Evolutionary conservation across 768 basidiomycete species (phyloP).

Genomic region (Cystobasidium tubakii): DNA sequence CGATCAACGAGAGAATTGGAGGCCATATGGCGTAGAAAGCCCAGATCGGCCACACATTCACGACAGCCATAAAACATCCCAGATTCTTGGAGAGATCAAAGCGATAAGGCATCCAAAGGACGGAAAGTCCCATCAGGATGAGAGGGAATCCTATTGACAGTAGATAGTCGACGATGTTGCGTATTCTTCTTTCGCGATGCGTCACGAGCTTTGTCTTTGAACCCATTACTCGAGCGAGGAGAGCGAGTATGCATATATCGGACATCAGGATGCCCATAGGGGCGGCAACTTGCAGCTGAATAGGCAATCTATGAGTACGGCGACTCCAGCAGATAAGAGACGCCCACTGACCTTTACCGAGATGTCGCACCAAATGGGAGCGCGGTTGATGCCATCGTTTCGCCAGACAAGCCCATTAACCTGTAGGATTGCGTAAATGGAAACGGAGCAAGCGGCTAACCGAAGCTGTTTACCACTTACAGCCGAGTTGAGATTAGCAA

Average conservation of each 20-base stretch:
- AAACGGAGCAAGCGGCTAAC: too few species aligned
- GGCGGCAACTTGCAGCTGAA: conserved; percentile 28
- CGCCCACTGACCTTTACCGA: conserved; percentile 22
- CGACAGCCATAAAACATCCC: conserved; percentile 15
- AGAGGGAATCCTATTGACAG: conserved; percentile 37
- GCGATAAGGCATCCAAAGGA: conserved; percentile 31
- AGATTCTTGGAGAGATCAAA: conserved; percentile 12
- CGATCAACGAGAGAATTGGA: conserved; percentile 28
- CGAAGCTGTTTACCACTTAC: not conserved
- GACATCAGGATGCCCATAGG: conserved; percentile 32
- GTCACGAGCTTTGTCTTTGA: conserved; percentile 31
- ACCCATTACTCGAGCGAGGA: conserved; percentile 40
- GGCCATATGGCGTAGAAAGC: conserved; percentile 30
- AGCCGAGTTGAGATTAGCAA: conserved; percentile 22
- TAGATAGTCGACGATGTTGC: conserved; percentile 31
- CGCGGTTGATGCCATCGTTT: conserved; percentile 34
- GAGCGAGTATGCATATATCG: conserved; percentile 36
- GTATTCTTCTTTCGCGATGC: not conserved
- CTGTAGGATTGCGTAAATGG: conserved; percentile 11
- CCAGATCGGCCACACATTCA: conserved; percentile 32
- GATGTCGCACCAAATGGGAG: conserved; percentile 40
- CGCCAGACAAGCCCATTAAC: conserved; percentile 35
- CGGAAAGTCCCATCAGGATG: conserved; percentile 34
- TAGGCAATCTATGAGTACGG: too few species aligned
- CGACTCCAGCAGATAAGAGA: not conserved